Evolutionary conservation across 1,139 yeast species (phyloP).

Genomic region (Yamadazyma kanchanaburiensis): DNA sequence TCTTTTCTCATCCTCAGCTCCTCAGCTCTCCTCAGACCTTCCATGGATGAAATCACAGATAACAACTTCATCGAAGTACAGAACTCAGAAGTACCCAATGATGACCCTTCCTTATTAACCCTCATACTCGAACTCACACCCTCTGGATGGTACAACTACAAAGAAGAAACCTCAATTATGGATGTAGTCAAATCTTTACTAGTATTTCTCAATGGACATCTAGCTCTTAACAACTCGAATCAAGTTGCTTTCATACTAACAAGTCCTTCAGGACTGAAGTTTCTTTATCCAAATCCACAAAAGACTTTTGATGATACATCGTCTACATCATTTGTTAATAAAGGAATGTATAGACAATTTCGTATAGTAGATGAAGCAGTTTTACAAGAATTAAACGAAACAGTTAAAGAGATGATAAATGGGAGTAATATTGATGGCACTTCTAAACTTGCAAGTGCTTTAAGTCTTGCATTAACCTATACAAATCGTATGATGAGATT

Average conservation of each 20-base stretch:
- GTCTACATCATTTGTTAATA: constrained; percentile 18
- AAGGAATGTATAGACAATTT: constrained; percentile 80
- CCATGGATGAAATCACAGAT: constrained; percentile 76
- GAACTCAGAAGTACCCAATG: constrained; percentile 35
- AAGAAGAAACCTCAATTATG: constrained; percentile 42
- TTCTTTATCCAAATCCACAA: constrained; percentile 62
- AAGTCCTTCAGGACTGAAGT: constrained; percentile 66
- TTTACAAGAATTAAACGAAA: constrained; percentile 53
- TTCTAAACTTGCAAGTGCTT: constrained; percentile 70
- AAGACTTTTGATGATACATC: constrained; percentile 18
- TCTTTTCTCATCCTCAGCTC: constrained; percentile 1
- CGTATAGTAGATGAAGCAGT: constrained; percentile 77
- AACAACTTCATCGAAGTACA: constrained; percentile 52
- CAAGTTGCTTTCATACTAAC: constrained; percentile 81
- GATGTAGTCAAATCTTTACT: constrained; percentile 59
- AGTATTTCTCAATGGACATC: constrained; percentile 79
- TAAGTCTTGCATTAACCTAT: constrained; percentile 74
- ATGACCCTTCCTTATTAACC: constrained; percentile 78
- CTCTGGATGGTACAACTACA: constrained; percentile 63
- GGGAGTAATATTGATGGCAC: constrained; percentile 12
- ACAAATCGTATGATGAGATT: constrained; percentile 63
- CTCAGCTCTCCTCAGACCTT: too few relatives aligned
- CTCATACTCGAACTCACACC: constrained; percentile 81
- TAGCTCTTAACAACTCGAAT: constrained; percentile 81
- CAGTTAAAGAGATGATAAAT: constrained; percentile 31